These are phyloP conservation scores for Fomitiporia mediterranea DNA, from an alignment of 1,284 basidiomycete species.

Conservation along the genomic window DNA sequence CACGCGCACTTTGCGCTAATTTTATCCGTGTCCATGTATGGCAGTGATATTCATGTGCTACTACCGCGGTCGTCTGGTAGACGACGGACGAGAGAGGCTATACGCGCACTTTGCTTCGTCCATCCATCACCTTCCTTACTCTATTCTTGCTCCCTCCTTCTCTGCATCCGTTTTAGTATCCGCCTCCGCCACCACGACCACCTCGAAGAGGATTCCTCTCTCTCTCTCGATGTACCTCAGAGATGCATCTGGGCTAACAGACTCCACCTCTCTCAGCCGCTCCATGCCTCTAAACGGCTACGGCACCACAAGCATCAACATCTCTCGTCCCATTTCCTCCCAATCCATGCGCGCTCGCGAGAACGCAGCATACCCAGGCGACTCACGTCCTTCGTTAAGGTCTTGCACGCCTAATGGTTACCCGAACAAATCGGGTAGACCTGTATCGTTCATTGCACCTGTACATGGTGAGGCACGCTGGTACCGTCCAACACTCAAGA, in stretches of 20 bases:
- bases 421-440: constrained; percentile 11
- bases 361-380: background rate
- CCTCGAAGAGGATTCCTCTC: background rate
- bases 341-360: constrained; percentile 3
- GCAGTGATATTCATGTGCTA: background rate
- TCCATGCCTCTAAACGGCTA: constrained; percentile 9
- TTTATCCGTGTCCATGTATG: too few species aligned
- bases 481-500: constrained; percentile 8
- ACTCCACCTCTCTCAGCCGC: constrained; percentile 22
- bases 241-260: constrained; percentile 18
- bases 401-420: background rate
- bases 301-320: background rate
- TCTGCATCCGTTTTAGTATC: background rate
- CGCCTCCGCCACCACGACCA: background rate
- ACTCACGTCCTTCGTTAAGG: background rate
- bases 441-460: constrained; percentile 15
- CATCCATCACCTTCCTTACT: background rate
- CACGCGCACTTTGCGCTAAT: too few species aligned
- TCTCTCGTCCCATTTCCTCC: background rate
- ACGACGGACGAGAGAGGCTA: background rate
- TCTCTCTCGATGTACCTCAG: background rate
- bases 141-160: background rate
- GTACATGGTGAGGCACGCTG: background rate
- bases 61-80: background rate
- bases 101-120: background rate